phyloP scores from a whole-genome alignment of 2,329 filamentous ascomycete species.

The Neonectria punicea region DNA sequence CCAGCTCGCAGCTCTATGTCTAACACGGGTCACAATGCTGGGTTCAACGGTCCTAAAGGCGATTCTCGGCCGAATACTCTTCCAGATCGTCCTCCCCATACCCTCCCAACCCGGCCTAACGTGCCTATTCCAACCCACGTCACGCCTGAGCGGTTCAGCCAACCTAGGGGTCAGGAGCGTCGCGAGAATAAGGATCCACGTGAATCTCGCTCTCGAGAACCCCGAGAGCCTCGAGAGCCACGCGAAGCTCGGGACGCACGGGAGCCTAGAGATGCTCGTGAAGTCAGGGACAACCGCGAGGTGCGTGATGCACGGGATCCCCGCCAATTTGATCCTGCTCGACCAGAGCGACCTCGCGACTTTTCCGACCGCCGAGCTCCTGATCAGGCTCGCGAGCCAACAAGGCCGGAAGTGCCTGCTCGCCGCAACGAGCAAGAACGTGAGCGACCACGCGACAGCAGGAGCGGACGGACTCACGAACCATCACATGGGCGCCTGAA shows the following conservation, averaged over 20 bases:
- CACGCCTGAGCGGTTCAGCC: conserved; percentile 57
- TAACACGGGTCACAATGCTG: conserved; percentile 28
- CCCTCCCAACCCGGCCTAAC: conserved; percentile 68
- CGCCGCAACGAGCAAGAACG: conserved; percentile 56
- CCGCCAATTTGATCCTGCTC: conserved; percentile 53
- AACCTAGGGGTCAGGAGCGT: conserved; percentile 53
- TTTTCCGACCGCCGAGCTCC: conserved; percentile 55
- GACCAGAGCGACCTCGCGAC: conserved; percentile 56
- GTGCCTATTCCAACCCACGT: conserved; percentile 63
- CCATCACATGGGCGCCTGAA: conserved; percentile 39
- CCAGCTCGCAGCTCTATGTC: conserved; percentile 42
- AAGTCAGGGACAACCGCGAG: conserved; percentile 53
- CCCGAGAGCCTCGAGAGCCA: conserved; percentile 39
- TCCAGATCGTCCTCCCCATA: conserved; percentile 51
- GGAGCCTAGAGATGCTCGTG: conserved; percentile 52
- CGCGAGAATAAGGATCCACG: conserved; percentile 51
- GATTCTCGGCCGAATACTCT: conserved; percentile 49
- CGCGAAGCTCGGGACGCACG: conserved; percentile 45
- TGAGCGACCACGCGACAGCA: conserved; percentile 50
- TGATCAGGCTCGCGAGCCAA: conserved; percentile 47
- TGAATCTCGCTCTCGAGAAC: conserved; percentile 49
- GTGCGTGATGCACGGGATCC: conserved; percentile 48
- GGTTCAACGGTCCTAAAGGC: conserved; percentile 34
- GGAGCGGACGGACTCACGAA: conserved; percentile 42
- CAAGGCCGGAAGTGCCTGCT: conserved; percentile 46